Base-by-base conservation (phyloP, 805 yeast genomes). In the Wickerhamiella bombiphila region DNA sequence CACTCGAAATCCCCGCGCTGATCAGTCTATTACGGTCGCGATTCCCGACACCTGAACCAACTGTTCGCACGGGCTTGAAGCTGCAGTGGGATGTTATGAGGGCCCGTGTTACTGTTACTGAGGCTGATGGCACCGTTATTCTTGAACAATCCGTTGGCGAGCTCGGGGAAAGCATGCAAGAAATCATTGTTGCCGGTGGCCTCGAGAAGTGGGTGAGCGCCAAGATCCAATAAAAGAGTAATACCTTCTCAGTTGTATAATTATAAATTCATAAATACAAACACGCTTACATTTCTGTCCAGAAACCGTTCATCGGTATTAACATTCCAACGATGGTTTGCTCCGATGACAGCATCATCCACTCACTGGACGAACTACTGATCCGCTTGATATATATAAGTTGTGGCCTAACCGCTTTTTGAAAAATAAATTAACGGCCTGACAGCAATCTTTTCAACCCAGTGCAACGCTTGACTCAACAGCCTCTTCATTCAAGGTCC, bases 171-270 rank as follows among this genome's bases (percentile, higher is more conserved):
- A 86, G 86, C 59, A 68, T 91, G 56, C 99, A 91, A 64, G 98
- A 91, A 50, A 91, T 91, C 53, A 91, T 91, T 47, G 86, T 88
- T 46, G 78, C 83, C 58, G 98, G 98, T 35, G 99, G 99, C 40
- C 72, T 91, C 41, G 99, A 91, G 68, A 93, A 94, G 30, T 91
- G 99, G 99, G 96, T 91, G 41, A 34, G 40, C 31, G 28, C 34
- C 18, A 35, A 38, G 26, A 15, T 40, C 32, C 9, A 29, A 14
- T 29, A 29, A n/a, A 29, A 9, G n/a, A 29, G 11, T 9, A 24
- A n/a, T 24, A 24, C 28, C n/a, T 24, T 24, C n/a, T 11, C 11
- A n/a, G 28, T 24, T 11, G 11, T 11, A 24, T 24, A n/a, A 11
- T n/a, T 11, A 11, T 24, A n/a, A 11, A 24, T 11, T 24, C 11